A percentile compares a stretch with the other conserved stretches of the same genome.
phyloP scores from a whole-genome alignment of 495 filamentous ascomycete species.

The Penicillium ochrochloron region DNA sequence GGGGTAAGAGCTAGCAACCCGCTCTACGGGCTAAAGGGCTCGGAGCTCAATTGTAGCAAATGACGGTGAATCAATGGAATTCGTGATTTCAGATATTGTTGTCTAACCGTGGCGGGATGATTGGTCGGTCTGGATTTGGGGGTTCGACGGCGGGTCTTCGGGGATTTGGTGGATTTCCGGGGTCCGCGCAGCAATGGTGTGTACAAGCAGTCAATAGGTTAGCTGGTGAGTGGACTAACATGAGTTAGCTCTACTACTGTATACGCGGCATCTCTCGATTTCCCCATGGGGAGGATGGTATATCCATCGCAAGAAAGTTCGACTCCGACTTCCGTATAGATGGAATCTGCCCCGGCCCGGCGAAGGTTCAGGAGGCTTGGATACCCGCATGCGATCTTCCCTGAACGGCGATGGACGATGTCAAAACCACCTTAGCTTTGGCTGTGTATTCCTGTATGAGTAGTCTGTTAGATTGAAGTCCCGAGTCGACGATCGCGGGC shows the following conservation, averaged over 20 bases:
- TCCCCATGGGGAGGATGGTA: background rate
- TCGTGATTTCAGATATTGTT: background rate
- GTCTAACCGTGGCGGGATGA: background rate
- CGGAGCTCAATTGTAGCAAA: background rate
- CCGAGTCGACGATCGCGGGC: slow-evolving; percentile 8
- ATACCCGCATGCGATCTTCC: background rate
- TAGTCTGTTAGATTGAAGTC: background rate
- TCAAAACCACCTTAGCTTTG: background rate
- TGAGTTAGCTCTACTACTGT: background rate
- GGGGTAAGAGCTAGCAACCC: slow-evolving; percentile 28
- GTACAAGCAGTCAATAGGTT: too few relatives aligned
- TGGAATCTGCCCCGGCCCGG: background rate
- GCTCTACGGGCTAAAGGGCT: background rate
- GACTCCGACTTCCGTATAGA: background rate
- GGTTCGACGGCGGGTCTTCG: background rate
- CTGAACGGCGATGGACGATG: background rate
- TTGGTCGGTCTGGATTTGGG: background rate
- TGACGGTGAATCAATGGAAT: background rate
- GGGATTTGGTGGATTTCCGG: background rate
- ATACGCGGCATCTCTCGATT: background rate
- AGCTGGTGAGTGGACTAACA: background rate
- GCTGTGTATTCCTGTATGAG: background rate
- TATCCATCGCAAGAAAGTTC: background rate
- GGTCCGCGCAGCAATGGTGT: too few relatives aligned
- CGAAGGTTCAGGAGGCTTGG: slow-evolving; percentile 5